phyloP scores from a whole-genome alignment of 306 rosid species.

The Inga laurina region DNA sequence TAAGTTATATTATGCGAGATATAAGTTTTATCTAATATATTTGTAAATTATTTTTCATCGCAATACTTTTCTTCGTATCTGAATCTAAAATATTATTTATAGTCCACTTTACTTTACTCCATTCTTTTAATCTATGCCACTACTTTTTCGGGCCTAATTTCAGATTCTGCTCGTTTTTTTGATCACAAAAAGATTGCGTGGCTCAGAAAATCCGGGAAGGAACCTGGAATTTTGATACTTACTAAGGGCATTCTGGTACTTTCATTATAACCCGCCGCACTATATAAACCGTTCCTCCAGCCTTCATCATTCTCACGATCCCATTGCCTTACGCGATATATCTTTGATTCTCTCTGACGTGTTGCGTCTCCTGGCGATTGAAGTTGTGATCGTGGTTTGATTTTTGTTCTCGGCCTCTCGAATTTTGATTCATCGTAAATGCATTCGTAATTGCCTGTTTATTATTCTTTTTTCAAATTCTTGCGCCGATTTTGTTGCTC shows the following conservation, averaged over 20 bases:
- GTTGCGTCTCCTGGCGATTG: neutral
- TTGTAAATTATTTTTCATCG: no score
- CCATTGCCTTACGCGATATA: no score
- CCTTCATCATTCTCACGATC: neutral
- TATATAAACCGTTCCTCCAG: neutral
- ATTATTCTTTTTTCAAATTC: neutral
- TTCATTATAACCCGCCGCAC: neutral
- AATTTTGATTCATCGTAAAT: constrained; percentile 16
- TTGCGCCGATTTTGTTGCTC: neutral
- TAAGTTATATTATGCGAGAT: no score
- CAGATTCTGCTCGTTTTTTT: neutral
- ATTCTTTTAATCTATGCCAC: neutral
- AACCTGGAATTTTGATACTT: neutral
- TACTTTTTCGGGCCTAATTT: neutral
- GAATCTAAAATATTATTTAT: neutral
- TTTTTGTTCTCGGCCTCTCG: neutral
- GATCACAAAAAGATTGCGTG: neutral
- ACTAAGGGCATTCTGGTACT: neutral
- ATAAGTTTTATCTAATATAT: no score
- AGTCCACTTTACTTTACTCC: neutral
- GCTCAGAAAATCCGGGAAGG: neutral
- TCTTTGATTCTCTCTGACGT: neutral
- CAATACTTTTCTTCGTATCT: neutral
- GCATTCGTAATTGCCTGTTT: neutral
- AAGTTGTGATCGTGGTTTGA: neutral